Percentiles rank a stretch among this genome's conserved stretches.
These are phyloP conservation scores for Elongisporangium senticosum DNA, from an alignment of 352 stramenopile species.

Conservation along the genomic window DNA sequence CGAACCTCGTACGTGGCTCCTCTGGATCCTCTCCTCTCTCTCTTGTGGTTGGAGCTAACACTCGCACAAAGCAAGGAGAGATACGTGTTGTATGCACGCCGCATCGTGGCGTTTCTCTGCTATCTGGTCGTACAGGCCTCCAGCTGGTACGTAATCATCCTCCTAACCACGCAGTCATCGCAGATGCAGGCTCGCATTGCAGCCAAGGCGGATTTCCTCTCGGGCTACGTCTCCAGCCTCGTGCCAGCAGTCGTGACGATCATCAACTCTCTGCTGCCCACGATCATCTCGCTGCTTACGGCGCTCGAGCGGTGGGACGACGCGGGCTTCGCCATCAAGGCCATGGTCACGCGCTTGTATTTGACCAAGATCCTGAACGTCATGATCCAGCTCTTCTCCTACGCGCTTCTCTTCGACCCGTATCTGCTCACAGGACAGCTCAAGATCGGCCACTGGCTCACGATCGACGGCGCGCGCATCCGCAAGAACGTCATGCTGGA, in stretches of 20 bases:
- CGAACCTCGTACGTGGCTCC: constrained; percentile 32
- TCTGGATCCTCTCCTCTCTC: neutral
- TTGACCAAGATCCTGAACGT: constrained; percentile 83
- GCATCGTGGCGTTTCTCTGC: constrained; percentile 39
- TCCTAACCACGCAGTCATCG: constrained; percentile 62
- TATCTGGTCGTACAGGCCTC: constrained; percentile 61
- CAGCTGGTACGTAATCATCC: constrained; percentile 68
- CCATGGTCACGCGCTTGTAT: constrained; percentile 75
- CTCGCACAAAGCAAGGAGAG: constrained; percentile 27
- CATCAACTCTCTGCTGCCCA: constrained; percentile 68
- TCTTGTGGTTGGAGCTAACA: neutral
- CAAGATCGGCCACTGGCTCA: constrained; percentile 26
- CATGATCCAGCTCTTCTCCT: constrained; percentile 75
- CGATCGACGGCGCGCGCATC: constrained; percentile 34
- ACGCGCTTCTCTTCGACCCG: constrained; percentile 59
- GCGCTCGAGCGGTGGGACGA: constrained; percentile 75
- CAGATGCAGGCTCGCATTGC: constrained; percentile 48
- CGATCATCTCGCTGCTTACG: constrained; percentile 59
- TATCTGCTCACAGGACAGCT: constrained; percentile 42
- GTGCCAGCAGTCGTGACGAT: constrained; percentile 65
- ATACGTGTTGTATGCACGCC: constrained; percentile 49
- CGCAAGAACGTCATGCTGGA: constrained; percentile 60
- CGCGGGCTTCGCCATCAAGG: constrained; percentile 74
- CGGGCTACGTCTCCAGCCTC: constrained; percentile 52
- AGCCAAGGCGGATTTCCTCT: constrained; percentile 28